These are phyloP conservation scores for Venturia oleaginea DNA, from an alignment of 2,329 filamentous ascomycete species.

Conservation along the genomic window DNA sequence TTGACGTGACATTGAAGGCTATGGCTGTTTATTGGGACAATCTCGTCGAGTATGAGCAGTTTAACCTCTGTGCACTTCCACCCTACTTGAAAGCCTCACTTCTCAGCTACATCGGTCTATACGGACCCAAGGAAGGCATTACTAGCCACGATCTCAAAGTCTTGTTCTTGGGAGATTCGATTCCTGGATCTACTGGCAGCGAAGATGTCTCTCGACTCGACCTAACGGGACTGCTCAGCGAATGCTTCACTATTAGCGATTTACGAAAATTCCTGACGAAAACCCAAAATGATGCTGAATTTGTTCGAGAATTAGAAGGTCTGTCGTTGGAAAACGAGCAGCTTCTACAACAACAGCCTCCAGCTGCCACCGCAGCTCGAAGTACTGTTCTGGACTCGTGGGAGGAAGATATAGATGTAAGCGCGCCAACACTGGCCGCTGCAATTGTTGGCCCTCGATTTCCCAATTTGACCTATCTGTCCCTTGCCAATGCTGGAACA, in stretches of 20 bases:
- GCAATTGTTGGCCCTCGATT: conserved; percentile 33
- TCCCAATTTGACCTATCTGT: conserved; percentile 47
- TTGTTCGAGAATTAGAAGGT: conserved; percentile 16
- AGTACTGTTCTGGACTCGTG: conserved; percentile 35
- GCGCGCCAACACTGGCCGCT: conserved; percentile 18
- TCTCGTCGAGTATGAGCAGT: conserved; percentile 48
- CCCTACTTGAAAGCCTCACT: conserved; percentile 42
- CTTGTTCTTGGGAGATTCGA: conserved; percentile 36
- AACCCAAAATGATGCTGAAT: not conserved
- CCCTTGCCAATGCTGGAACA: conserved; percentile 43
- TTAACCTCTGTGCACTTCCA: conserved; percentile 44
- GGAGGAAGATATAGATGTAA: conserved; percentile 32
- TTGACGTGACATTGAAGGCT: conserved; percentile 43
- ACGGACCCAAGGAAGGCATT: conserved; percentile 35
- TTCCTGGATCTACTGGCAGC: conserved; percentile 27
- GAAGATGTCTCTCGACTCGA: conserved; percentile 44
- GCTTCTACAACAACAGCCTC: not conserved
- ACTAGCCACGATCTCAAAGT: conserved; percentile 38
- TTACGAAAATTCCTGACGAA: conserved; percentile 35
- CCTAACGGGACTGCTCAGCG: conserved; percentile 41
- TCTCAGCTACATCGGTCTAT: conserved; percentile 47
- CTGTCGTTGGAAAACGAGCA: not conserved
- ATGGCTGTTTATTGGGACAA: conserved; percentile 49
- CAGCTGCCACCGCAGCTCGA: not conserved
- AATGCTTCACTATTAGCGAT: conserved; percentile 39